Conservation (phyloP, 1,284 basidiomycete species). For the Ceratobasidium sp. region DNA sequence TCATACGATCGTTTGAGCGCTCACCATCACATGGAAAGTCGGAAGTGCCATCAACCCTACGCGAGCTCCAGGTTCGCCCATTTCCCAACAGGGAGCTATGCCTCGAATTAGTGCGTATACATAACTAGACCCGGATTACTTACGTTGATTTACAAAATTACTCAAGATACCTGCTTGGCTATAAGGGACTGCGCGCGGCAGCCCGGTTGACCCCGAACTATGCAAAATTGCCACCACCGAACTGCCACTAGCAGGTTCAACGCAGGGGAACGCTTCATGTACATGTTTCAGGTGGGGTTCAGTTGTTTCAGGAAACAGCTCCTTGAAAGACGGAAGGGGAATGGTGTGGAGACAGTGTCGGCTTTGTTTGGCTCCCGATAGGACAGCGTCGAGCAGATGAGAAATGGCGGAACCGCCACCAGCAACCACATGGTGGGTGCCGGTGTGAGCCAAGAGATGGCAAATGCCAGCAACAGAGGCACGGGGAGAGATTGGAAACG, state of each 20-base stretch:
- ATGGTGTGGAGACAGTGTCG: conserved; percentile 9
- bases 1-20: not conserved
- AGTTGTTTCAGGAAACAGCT: conserved; percentile 17
- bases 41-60: conserved; percentile 46
- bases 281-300: not conserved
- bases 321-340: conserved; percentile 21
- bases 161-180: conserved; percentile 26
- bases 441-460: conserved; percentile 32
- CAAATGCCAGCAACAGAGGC: conserved; percentile 42
- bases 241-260: not conserved
- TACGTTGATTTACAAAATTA: conserved; percentile 41
- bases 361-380: not conserved
- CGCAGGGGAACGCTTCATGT: conserved; percentile 14
- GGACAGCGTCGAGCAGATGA: conserved; percentile 5
- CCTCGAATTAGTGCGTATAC: not conserved
- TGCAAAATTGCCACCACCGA: conserved; percentile 24
- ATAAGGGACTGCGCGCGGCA: conserved; percentile 29
- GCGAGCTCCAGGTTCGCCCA: conserved; percentile 34
- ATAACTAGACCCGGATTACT: not conserved
- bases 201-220: conserved; percentile 38
- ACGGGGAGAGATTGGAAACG: conserved; percentile 44
- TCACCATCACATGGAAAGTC: conserved; percentile 46
- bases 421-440: conserved; percentile 30
- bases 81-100: conserved; percentile 40
- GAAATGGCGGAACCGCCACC: conserved; percentile 35